A percentile compares a stretch with the other conserved stretches of the same genome.
Conservation (phyloP, 441 rosid genomes). For the Aleurites moluccanus region DNA sequence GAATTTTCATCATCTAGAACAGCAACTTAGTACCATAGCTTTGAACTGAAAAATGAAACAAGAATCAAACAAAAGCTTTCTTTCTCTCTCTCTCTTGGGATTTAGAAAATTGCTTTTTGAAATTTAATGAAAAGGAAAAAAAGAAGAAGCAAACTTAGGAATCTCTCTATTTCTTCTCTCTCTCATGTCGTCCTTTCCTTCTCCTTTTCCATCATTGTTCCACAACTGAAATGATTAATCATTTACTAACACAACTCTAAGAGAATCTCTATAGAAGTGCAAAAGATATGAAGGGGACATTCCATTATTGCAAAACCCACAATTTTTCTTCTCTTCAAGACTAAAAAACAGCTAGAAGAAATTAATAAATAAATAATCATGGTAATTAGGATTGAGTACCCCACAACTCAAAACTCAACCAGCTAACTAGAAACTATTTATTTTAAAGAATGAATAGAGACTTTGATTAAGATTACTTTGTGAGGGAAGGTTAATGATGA, state of each 20-base stretch:
- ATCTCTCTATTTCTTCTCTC: background rate
- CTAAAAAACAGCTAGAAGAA: background rate
- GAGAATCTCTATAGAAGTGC: constrained; percentile 36
- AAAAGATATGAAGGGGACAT: constrained; percentile 28
- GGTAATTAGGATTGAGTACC: background rate
- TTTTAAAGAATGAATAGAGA: background rate
- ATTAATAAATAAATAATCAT: no score
- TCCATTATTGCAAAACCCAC: constrained; percentile 13
- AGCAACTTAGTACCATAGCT: background rate
- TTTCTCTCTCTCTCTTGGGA: background rate
- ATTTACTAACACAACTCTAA: constrained; percentile 34
- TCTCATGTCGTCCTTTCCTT: constrained; percentile 10
- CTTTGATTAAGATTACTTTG: background rate
- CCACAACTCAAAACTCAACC: background rate
- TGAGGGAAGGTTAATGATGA: background rate
- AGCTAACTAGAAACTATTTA: background rate
- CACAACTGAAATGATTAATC: constrained; percentile 36
- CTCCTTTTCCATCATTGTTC: constrained; percentile 32
- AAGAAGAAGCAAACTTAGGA: constrained; percentile 9
- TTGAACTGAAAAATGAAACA: constrained; percentile 4
- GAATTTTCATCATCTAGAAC: constrained; percentile 1
- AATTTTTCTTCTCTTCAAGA: background rate
- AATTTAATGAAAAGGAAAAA: background rate
- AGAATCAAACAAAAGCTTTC: constrained; percentile 1
- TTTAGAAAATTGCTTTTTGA: background rate